Percentiles rank a stretch among this genome's conserved stretches.
phyloP scores from a whole-genome alignment of 345 rosid species.

The Linum trigynum region DNA sequence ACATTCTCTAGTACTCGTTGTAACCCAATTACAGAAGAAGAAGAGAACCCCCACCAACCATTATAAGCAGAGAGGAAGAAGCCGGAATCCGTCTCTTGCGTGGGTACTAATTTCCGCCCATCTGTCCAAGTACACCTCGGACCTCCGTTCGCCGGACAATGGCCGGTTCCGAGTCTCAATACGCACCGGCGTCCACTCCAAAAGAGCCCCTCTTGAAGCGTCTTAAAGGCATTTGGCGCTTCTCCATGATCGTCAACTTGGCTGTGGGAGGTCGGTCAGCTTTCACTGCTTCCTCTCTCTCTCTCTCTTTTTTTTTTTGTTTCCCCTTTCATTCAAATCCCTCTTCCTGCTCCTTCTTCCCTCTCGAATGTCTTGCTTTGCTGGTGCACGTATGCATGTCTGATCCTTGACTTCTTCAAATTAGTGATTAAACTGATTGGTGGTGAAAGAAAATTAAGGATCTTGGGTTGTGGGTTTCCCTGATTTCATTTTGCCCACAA shows the following conservation, averaged over 20 bases:
- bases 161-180: slow-evolving; percentile 30
- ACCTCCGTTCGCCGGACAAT: slow-evolving; percentile 10
- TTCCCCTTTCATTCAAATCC: neutral
- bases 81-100: neutral
- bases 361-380: too few relatives aligned
- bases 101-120: too few relatives aligned
- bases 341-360: too few relatives aligned
- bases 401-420: too few relatives aligned
- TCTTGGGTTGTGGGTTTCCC: slow-evolving; percentile 5
- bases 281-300: too few relatives aligned
- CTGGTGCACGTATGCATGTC: too few relatives aligned
- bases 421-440: neutral
- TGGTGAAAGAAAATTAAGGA: neutral
- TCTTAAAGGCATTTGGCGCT: slow-evolving; percentile 47
- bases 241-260: slow-evolving; percentile 53
- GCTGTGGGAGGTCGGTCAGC: slow-evolving; percentile 55
- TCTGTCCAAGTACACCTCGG: neutral
- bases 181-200: slow-evolving; percentile 12
- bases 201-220: slow-evolving; percentile 28
- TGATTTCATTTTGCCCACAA: slow-evolving; percentile 7
- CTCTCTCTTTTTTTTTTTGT: too few relatives aligned
- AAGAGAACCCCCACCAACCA: neutral
- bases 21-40: too few relatives aligned
- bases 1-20: too few relatives aligned
- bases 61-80: neutral